Evolutionary conservation across 1,284 basidiomycete species (phyloP).

Genomic region (Heliocybe sulcata): DNA sequence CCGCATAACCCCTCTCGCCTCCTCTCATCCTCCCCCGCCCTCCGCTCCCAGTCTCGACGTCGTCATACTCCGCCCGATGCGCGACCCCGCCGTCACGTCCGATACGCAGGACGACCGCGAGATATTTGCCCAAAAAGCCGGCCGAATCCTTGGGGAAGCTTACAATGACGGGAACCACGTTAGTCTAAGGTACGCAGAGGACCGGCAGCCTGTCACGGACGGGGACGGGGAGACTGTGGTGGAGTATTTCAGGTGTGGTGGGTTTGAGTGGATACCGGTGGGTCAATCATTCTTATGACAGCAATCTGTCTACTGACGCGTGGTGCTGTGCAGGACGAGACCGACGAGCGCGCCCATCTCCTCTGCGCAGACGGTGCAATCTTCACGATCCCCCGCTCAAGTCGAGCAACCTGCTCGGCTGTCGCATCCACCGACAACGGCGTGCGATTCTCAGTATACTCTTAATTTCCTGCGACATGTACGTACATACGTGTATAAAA

Average conservation of each 20-base stretch:
- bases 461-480: conserved; percentile 3
- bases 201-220: conserved; percentile 31
- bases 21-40: conserved; percentile 26
- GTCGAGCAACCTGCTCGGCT: conserved; percentile 43
- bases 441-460: conserved; percentile 39
- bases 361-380: conserved; percentile 75
- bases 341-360: conserved; percentile 52
- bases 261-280: conserved; percentile 84
- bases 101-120: conserved; percentile 35
- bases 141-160: conserved; percentile 52
- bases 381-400: conserved; percentile 46
- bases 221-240: conserved; percentile 53
- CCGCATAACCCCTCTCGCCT: conserved; percentile 58
- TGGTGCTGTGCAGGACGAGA: conserved; percentile 35
- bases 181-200: conserved; percentile 43
- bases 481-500: background rate
- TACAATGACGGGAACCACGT: conserved; percentile 74
- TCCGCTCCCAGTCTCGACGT: conserved; percentile 58
- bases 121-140: conserved; percentile 39
- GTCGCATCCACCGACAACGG: conserved; percentile 22
- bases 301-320: background rate
- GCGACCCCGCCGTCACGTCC: conserved; percentile 44
- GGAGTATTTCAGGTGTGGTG: conserved; percentile 76
- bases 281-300: conserved; percentile 22
- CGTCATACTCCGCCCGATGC: conserved; percentile 73